Conservation (phyloP, 805 yeast genomes). For the Hanseniaspora jakobsenii region DNA sequence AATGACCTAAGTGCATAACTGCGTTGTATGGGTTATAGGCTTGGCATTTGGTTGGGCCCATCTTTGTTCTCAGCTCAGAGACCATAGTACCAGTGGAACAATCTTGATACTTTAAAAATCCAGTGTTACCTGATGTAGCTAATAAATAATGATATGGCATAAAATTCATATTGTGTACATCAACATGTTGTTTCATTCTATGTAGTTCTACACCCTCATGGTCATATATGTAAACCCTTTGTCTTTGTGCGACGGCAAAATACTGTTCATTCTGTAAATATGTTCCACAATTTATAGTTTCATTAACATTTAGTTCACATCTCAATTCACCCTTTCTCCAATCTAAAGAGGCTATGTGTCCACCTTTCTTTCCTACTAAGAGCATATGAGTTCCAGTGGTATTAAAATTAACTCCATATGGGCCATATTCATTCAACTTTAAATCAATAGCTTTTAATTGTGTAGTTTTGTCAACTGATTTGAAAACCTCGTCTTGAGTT, state of each 20-base stretch:
- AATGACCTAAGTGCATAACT: slow-evolving; percentile 82
- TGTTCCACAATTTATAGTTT: slow-evolving; percentile 81
- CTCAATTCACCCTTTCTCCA: slow-evolving; percentile 80
- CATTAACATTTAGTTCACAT: slow-evolving; percentile 74
- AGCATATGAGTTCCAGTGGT: slow-evolving; percentile 78
- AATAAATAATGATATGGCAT: slow-evolving; percentile 85
- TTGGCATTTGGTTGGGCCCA: slow-evolving; percentile 85
- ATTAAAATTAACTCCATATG: slow-evolving; percentile 69
- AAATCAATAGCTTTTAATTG: slow-evolving; percentile 65
- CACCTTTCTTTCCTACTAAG: slow-evolving; percentile 77
- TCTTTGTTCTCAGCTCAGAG: slow-evolving; percentile 69
- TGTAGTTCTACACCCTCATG: slow-evolving; percentile 85
- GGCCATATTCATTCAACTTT: slow-evolving; percentile 67
- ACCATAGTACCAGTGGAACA: slow-evolving; percentile 84
- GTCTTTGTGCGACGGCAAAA: slow-evolving; percentile 95
- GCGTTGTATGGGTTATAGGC: slow-evolving; percentile 93
- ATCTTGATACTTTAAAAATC: slow-evolving; percentile 83
- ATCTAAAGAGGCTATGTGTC: slow-evolving; percentile 84
- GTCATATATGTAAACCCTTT: slow-evolving; percentile 85
- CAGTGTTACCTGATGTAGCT: slow-evolving; percentile 80
- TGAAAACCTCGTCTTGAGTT: slow-evolving; percentile 63
- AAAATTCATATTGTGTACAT: slow-evolving; percentile 69
- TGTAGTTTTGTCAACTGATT: slow-evolving; percentile 66
- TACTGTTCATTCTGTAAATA: slow-evolving; percentile 84
- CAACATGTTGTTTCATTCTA: slow-evolving; percentile 79